Base-by-base conservation (phyloP, 2,329 filamentous ascomycete genomes). In the Macrophomina tecta region DNA sequence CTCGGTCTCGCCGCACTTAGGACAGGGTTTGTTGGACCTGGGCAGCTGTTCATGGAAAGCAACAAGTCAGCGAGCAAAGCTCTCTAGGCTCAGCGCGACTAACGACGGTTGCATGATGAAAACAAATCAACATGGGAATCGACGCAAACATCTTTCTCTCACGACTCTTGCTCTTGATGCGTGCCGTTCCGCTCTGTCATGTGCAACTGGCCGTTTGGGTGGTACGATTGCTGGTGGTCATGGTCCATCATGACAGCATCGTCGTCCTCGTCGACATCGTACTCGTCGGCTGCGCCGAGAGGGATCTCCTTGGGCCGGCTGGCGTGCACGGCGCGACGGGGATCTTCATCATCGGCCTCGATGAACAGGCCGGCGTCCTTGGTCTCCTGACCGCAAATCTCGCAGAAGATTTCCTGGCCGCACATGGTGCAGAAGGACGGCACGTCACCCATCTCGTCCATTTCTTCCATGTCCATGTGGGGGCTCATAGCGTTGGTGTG, bases 11-110 rank as follows among this genome's bases (percentile, higher is more conserved):
- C 87, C 86, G 84, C 96, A 99, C 72, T 85, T 86, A 63, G 93
- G 93, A 82, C 95, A 99, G 68, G 86, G 86, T 81, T 91, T 93
- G 78, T 93, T 92, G 74, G 93, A 90, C 75, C 94, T 90, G 70
- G 95, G 95, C 79, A 98, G 91, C 94, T 97, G 87, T 77, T 85
- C 97, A 87, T 76, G 85, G 66, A 60, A 69, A 70, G 68, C 65
- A 72, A 78, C 75, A 69, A 58, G 68, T 69, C 66, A 68, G 69
- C 67, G 76, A 68, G 76, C 75, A 75, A 76, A 73, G 73, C 76
- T 75, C 74, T 38, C 30, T 32, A 49, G 42, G 48, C 56, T 67
- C 65, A 53, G 58, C 65, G 65, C 65, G 58, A 67, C 55, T 61
- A 66, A 66, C 64, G 46, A 66, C 52, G n/a, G 34, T 58, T 65